Conservation (phyloP, 306 rosid species). For the Citrullus mucosospermus region DNA sequence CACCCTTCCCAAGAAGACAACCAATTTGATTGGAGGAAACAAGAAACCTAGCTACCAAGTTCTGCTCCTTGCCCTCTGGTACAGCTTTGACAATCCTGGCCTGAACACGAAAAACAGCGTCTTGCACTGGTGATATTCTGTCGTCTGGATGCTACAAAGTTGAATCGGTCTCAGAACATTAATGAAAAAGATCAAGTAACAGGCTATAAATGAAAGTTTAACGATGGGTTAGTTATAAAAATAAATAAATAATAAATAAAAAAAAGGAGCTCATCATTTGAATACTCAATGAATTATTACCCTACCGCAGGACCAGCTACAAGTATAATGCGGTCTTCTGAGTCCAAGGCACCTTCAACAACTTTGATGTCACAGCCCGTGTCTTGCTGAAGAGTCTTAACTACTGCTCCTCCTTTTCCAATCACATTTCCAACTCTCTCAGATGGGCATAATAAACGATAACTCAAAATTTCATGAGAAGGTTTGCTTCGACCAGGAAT, state of each 20-base stretch:
- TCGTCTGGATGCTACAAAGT: constrained; percentile 88
- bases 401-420: constrained; percentile 80
- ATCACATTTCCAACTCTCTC: constrained; percentile 80
- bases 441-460: constrained; percentile 60
- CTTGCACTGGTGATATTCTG: constrained; percentile 88
- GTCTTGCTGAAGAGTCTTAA: constrained; percentile 59
- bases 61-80: constrained; percentile 57
- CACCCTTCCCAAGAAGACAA: constrained; percentile 94
- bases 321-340: constrained; percentile 59
- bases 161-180: constrained; percentile 15
- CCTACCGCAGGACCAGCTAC: constrained; percentile 86
- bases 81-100: constrained; percentile 56
- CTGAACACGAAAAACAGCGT: constrained; percentile 84
- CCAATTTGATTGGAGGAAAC: constrained; percentile 81
- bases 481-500: constrained; percentile 45
- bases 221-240: too few species aligned
- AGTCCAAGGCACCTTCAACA: constrained; percentile 42
- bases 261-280: neutral
- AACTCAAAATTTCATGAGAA: constrained; percentile 53
- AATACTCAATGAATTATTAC: constrained; percentile 11
- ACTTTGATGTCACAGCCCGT: constrained; percentile 83
- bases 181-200: constrained; percentile 6
- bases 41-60: constrained; percentile 62
- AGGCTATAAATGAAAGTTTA: neutral
- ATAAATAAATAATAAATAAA: neutral